These are phyloP conservation scores for Spinellus fusiger DNA, from an alignment of 192 early-diverging fungal species.

Conservation along the genomic window DNA sequence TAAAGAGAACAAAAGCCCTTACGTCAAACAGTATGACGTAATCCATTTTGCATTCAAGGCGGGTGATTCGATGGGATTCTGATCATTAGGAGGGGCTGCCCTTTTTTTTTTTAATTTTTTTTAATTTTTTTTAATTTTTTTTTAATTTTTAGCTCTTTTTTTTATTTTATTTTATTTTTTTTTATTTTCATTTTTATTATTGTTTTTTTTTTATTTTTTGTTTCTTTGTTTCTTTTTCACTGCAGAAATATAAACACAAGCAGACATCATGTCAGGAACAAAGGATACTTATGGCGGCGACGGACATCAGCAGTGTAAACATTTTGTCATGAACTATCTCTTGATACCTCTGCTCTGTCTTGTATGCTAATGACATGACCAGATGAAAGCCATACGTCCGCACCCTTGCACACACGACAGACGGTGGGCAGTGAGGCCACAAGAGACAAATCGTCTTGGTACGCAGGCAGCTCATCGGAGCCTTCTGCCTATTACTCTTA, in stretches of 20 bases:
- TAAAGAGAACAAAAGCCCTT: too few species aligned
- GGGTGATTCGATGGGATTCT: too few species aligned
- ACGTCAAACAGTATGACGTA: too few species aligned
- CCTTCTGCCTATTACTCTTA: neutral
- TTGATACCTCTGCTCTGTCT: neutral
- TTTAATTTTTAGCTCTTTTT: too few species aligned
- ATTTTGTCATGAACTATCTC: neutral
- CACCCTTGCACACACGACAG: neutral
- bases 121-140: too few species aligned
- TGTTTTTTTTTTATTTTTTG: neutral
- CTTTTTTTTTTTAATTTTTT: too few species aligned
- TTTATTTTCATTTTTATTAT: neutral
- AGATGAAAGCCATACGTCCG: neutral
- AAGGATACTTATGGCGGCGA: neutral
- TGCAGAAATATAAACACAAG: neutral
- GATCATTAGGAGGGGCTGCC: too few species aligned
- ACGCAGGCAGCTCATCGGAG: neutral
- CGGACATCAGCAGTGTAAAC: neutral
- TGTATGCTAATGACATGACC: neutral
- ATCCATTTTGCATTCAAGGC: too few species aligned
- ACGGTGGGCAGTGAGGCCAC: neutral
- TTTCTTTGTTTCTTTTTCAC: neutral
- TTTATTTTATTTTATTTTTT: neutral
- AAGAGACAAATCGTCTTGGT: neutral
- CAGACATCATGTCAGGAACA: neutral